These are phyloP conservation scores for Phytophthora sp. DNA, from an alignment of 352 stramenopile species.

Conservation along the genomic window DNA sequence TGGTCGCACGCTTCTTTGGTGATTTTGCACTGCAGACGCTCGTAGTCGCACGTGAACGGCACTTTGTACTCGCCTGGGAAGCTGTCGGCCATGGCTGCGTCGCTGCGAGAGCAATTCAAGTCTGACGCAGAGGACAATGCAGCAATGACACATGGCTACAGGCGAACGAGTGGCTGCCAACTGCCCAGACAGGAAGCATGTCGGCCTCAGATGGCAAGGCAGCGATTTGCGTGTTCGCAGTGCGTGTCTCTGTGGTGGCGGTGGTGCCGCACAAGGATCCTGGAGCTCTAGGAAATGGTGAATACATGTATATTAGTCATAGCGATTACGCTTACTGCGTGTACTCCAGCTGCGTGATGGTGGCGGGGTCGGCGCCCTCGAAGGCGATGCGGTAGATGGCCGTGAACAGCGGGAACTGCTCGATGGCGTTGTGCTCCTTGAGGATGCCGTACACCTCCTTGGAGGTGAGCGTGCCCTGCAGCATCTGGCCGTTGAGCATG, in stretches of 20 bases:
- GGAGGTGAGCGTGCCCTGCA: conserved; percentile 95
- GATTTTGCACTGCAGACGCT: conserved; percentile 54
- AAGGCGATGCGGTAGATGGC: conserved; percentile 96
- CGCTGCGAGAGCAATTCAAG: background rate
- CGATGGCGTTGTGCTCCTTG: conserved; percentile 74
- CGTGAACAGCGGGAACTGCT: conserved; percentile 92
- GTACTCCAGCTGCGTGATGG: conserved; percentile 72
- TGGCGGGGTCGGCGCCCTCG: conserved; percentile 78
- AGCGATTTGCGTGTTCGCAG: conserved; percentile 17
- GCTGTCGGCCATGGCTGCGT: conserved; percentile 18
- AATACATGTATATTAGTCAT: conserved; percentile 40
- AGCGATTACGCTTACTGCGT: conserved; percentile 10
- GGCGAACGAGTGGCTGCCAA: conserved; percentile 23
- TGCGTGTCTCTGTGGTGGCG: conserved; percentile 18
- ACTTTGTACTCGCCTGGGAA: conserved; percentile 53
- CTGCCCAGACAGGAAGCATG: background rate
- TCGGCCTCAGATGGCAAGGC: conserved; percentile 1
- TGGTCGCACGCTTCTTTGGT: conserved; percentile 43
- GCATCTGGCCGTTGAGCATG: conserved; percentile 97
- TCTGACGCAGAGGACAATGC: conserved; percentile 5
- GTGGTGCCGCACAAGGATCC: no score
- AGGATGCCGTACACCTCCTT: conserved; percentile 95
- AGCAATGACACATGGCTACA: background rate
- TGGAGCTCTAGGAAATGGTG: no score
- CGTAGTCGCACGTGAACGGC: conserved; percentile 63